A percentile compares a stretch with the other conserved stretches of the same genome.
Conservation (phyloP, 805 yeast genomes). For the Danielozyma ontarioensis region DNA sequence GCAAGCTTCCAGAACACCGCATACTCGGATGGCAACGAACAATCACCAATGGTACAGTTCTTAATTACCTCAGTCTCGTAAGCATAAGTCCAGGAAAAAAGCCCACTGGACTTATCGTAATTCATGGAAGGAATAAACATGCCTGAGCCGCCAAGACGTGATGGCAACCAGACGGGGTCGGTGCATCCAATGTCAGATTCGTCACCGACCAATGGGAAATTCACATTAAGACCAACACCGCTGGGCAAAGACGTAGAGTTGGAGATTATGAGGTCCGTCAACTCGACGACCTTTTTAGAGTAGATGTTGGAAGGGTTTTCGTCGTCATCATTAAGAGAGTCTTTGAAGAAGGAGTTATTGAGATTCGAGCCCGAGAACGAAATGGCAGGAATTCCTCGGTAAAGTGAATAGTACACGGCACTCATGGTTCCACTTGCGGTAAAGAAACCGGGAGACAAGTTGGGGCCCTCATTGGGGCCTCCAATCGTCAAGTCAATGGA, state of each 20-base stretch:
- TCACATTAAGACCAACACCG: conserved; percentile 44
- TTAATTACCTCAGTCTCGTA: conserved; percentile 7
- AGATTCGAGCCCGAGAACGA: conserved; percentile 21
- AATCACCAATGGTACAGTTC: conserved; percentile 38
- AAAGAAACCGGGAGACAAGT: conserved; percentile 23
- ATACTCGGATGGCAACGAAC: conserved; percentile 40
- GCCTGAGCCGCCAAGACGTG: conserved; percentile 8
- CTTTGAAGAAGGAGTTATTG: conserved; percentile 23
- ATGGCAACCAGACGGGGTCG: conserved; percentile 8
- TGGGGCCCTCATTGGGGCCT: conserved; percentile 27
- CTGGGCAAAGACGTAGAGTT: conserved; percentile 35
- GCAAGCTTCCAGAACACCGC: conserved; percentile 17
- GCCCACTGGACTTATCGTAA: conserved; percentile 3
- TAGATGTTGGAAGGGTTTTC: conserved; percentile 20
- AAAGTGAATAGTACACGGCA: conserved; percentile 19
- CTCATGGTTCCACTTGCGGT: conserved; percentile 23
- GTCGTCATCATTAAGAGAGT: conserved; percentile 12
- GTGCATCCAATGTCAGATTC: conserved; percentile 10
- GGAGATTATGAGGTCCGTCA: conserved; percentile 15
- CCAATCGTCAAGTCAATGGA: conserved; percentile 20
- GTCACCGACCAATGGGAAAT: conserved; percentile 43
- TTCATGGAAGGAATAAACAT: conserved; percentile 5
- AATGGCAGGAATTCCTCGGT: conserved; percentile 21
- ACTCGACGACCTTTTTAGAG: conserved; percentile 19
- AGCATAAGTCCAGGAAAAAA: conserved; percentile 2